Conservation (phyloP, 108 stramenopile species). For the Aurantiochytrium sp. region DNA sequence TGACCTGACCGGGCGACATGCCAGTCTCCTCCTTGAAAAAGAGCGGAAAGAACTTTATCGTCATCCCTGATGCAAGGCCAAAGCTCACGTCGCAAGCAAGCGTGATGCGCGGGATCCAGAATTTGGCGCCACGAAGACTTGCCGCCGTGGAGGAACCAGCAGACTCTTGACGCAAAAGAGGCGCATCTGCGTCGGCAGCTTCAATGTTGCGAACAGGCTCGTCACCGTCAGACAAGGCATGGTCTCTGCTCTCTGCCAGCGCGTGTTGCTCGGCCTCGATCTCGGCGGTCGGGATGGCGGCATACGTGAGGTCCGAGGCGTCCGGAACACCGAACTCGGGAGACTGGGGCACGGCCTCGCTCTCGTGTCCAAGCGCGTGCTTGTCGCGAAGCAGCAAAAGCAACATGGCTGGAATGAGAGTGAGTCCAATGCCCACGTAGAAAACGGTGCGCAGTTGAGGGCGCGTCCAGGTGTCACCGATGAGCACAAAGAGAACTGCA, state of each 20-base stretch:
- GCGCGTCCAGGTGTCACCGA: slow-evolving; percentile 59
- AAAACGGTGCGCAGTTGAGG: slow-evolving; percentile 43
- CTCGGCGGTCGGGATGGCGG: not conserved
- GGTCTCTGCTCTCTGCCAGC: not conserved
- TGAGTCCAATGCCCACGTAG: slow-evolving; percentile 50
- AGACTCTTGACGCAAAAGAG: too few relatives aligned
- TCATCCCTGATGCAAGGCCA: slow-evolving; percentile 60
- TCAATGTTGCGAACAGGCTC: not conserved
- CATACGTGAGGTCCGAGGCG: not conserved
- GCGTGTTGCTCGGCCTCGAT: not conserved
- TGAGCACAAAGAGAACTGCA: slow-evolving; percentile 43
- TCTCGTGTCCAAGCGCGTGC: slow-evolving; percentile 43
- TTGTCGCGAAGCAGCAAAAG: slow-evolving; percentile 63
- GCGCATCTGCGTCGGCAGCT: too few relatives aligned
- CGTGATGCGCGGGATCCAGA: not conserved
- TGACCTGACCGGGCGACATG: slow-evolving; percentile 49
- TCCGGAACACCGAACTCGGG: not conserved
- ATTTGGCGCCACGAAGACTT: not conserved
- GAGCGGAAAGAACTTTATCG: slow-evolving; percentile 62
- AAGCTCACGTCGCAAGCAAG: slow-evolving; percentile 6
- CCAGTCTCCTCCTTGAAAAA: slow-evolving; percentile 52
- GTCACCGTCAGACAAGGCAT: not conserved
- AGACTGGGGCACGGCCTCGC: not conserved
- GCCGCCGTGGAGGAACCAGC: not conserved
- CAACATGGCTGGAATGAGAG: slow-evolving; percentile 37